Percentiles rank a stretch among this genome's conserved stretches.
These are phyloP conservation scores for Penicillium nucicola DNA, from an alignment of 495 filamentous ascomycete genomes.

Conservation along the genomic window DNA sequence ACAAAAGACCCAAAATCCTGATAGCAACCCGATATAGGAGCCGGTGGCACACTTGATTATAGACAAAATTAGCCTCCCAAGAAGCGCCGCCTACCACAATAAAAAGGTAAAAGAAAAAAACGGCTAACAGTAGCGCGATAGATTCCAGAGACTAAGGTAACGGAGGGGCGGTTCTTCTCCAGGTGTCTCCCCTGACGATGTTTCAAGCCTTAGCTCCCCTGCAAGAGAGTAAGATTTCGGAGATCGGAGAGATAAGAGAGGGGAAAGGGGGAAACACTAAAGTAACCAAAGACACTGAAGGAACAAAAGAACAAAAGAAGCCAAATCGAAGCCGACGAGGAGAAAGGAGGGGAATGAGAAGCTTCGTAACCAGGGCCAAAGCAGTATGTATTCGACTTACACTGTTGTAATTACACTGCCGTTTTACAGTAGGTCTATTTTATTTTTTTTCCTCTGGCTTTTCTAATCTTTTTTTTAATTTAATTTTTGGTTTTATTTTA, in stretches of 20 bases:
- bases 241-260: neutral
- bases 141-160: constrained; percentile 15
- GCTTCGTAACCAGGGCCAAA: constrained; percentile 23
- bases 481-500: constrained; percentile 18
- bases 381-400: neutral
- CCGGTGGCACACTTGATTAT: constrained; percentile 22
- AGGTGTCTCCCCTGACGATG: neutral
- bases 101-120: constrained; percentile 19
- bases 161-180: neutral
- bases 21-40: constrained; percentile 8
- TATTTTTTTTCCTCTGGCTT: constrained; percentile 4
- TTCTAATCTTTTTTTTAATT: too few species aligned
- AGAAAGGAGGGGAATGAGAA: constrained; percentile 8
- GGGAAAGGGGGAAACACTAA: constrained; percentile 9
- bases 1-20: neutral
- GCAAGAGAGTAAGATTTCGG: neutral
- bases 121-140: constrained; percentile 28
- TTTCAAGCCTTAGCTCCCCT: neutral
- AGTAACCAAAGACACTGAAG: constrained; percentile 3
- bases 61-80: constrained; percentile 23
- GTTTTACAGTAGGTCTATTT: constrained; percentile 13
- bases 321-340: constrained; percentile 8
- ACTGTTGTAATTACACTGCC: neutral
- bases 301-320: constrained; percentile 5
- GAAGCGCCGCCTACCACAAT: constrained; percentile 16